phyloP scores from a whole-genome alignment of 805 yeast genomes.

The Candida sanyiensis region DNA sequence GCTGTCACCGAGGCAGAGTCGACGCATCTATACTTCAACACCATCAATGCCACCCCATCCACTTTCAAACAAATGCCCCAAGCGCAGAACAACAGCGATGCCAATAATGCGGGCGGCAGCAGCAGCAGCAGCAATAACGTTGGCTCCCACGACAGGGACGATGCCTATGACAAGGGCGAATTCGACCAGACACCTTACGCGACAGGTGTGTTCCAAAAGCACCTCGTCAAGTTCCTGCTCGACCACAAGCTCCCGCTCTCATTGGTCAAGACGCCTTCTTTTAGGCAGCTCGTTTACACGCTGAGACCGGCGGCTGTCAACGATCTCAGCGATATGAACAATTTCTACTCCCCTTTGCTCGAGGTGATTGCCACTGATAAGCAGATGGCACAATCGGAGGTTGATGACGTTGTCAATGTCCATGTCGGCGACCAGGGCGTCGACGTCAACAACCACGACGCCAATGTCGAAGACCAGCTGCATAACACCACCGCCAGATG shows the following conservation, averaged over 20 bases:
- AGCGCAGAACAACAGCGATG: too few species aligned
- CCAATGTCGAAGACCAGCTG: constrained; percentile 9
- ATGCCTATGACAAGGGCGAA: constrained; percentile 11
- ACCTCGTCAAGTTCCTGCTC: constrained; percentile 42
- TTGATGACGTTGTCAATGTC: constrained; percentile 7
- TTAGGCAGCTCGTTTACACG: constrained; percentile 46
- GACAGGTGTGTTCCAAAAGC: constrained; percentile 42
- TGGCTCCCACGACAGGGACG: constrained; percentile 1
- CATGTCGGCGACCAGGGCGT: constrained; percentile 6
- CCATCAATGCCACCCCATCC: constrained; percentile 16
- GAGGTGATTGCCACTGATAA: constrained; percentile 30
- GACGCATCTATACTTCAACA: constrained; percentile 31
- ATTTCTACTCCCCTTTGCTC: constrained; percentile 38
- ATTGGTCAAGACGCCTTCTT: constrained; percentile 44
- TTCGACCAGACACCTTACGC: constrained; percentile 41
- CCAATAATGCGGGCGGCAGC: too few species aligned
- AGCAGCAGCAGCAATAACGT: constrained; percentile 1
- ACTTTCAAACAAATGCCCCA: constrained; percentile 13
- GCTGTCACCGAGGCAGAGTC: constrained; percentile 18
- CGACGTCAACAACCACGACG: background rate
- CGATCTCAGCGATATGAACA: constrained; percentile 43
- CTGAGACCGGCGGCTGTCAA: constrained; percentile 41
- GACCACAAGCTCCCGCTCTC: constrained; percentile 47
- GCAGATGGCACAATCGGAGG: constrained; percentile 1
- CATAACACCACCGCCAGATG: constrained; percentile 7